Evolutionary conservation across 768 basidiomycete species (phyloP).

Genomic region (Mycena metata): DNA sequence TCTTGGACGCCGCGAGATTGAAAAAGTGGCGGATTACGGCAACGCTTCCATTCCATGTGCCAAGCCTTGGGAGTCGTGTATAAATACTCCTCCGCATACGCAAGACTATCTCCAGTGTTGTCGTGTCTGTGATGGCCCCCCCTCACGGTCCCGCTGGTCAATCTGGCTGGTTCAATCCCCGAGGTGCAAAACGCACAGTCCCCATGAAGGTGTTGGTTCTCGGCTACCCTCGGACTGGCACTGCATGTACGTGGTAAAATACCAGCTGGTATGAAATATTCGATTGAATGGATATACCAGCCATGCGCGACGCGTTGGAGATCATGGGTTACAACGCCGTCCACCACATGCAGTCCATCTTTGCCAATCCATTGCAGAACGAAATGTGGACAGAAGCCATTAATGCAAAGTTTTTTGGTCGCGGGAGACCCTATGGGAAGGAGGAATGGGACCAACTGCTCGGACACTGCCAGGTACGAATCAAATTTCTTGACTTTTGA

Average conservation of each 20-base stretch:
- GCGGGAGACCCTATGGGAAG: slow-evolving; percentile 10
- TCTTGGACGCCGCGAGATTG: background rate
- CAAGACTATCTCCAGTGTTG: slow-evolving; percentile 4
- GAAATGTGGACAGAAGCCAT: slow-evolving; percentile 15
- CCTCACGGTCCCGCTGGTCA: background rate
- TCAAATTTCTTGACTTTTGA: background rate
- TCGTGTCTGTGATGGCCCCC: background rate
- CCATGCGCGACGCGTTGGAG: slow-evolving; percentile 6
- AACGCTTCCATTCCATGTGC: slow-evolving; percentile 5
- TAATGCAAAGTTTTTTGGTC: slow-evolving; percentile 13
- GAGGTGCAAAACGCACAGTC: slow-evolving; percentile 11
- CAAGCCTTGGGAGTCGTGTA: background rate
- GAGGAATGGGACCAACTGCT: slow-evolving; percentile 20
- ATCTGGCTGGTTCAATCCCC: slow-evolving; percentile 5
- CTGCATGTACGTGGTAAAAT: slow-evolving; percentile 8
- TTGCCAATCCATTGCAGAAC: slow-evolving; percentile 5
- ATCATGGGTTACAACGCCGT: slow-evolving; percentile 16
- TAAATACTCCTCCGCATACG: slow-evolving; percentile 3
- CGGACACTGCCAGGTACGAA: slow-evolving; percentile 13
- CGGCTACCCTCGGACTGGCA: slow-evolving; percentile 11
- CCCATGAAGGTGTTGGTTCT: slow-evolving; percentile 17
- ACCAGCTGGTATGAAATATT: background rate
- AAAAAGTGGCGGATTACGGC: slow-evolving; percentile 5
- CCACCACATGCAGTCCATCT: slow-evolving; percentile 6
- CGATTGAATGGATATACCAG: background rate